These are phyloP conservation scores for Remersonia thermophila DNA, from an alignment of 2,329 filamentous ascomycete genomes.

Conservation along the genomic window DNA sequence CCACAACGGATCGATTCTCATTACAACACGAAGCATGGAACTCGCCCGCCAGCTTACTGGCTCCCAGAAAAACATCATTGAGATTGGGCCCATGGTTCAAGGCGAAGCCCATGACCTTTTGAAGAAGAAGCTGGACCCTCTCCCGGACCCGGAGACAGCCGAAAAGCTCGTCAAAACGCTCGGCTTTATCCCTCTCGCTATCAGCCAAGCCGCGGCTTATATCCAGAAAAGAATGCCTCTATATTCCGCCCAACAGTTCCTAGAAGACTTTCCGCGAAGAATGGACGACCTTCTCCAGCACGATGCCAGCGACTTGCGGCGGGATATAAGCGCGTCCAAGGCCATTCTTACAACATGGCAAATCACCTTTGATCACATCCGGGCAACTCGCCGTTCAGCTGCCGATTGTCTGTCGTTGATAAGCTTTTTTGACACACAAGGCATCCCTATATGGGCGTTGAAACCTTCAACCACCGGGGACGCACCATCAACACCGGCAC, in stretches of 20 bases:
- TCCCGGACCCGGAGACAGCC: conserved; percentile 9
- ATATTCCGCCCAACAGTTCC: conserved; percentile 25
- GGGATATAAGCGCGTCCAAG: conserved; percentile 16
- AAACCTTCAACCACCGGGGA: too few species aligned
- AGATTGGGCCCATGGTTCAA: conserved; percentile 19
- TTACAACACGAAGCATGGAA: conserved; percentile 17
- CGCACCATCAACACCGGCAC: background rate
- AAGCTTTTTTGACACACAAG: conserved; percentile 33
- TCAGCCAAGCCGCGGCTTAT: conserved; percentile 24
- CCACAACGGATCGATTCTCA: conserved; percentile 20
- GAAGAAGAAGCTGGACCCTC: conserved; percentile 16
- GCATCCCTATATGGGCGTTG: conserved; percentile 26
- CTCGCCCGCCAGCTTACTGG: conserved; percentile 16
- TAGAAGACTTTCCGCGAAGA: conserved; percentile 22
- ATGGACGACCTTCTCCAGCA: conserved; percentile 8
- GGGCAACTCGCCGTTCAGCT: conserved; percentile 21
- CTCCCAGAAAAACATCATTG: conserved; percentile 12
- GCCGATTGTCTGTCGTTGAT: conserved; percentile 32
- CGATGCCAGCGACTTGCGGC: conserved; percentile 13
- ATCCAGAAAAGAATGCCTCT: conserved; percentile 19
- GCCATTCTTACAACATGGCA: conserved; percentile 20
- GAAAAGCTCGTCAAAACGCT: conserved; percentile 19
- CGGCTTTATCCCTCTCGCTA: conserved; percentile 23
- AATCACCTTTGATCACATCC: conserved; percentile 24
- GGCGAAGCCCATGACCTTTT: conserved; percentile 21